Evolutionary conservation across 495 filamentous ascomycete genomes (phyloP), one percentile per base, ranked within the genome.

Genomic region (Lepidopterella palustris): DNA sequence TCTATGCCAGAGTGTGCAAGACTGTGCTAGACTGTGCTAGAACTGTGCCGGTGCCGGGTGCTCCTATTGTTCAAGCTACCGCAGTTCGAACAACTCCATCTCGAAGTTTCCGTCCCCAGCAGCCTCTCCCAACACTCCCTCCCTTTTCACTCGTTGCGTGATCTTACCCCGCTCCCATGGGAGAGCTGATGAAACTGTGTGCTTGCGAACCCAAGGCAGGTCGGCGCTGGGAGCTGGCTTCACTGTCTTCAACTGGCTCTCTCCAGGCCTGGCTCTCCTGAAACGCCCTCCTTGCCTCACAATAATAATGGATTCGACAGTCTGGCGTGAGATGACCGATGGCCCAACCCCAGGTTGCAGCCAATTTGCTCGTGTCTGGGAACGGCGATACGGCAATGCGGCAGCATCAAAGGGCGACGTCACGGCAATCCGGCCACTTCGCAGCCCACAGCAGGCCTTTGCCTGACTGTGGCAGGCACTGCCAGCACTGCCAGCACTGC

Each of bases 271-370:
- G 13, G 13, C 15, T 21, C 47, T 24, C 24, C 51, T 53, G 51
- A 53, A 53, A 53, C 51, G 29, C 21, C 18, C 51, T 28, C 51
- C 51, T 53, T 53, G 51, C 51, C 21, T 53, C 51, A 53, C 51
- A 53, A 32, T 53, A 53, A 32, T 53, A 53, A 27, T 53, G 24
- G 28, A 26, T 26, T 28, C 29, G 21, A 5, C 26, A 11, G 29
- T 13, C 51, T 56, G 15, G 53, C 29, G 53, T 45, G 53, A 56
- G 18, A 27, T 42, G 3, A 26, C 10, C 10, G 28, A 20, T 29
- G 5, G 51, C 5, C 45, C 45, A 53, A 9, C 25, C 28, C 51
- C 24, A 54, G 23, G 24, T 20, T 13, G 26, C 23, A 2, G 3
- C 28, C 15, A 29, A 20, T 21, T 25, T 29, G n/a, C 23, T 11